Percentiles rank a stretch among this genome's conserved stretches.
Conservation (phyloP, 169 alveolate species). For the Plasmodium falciparum region DNA sequence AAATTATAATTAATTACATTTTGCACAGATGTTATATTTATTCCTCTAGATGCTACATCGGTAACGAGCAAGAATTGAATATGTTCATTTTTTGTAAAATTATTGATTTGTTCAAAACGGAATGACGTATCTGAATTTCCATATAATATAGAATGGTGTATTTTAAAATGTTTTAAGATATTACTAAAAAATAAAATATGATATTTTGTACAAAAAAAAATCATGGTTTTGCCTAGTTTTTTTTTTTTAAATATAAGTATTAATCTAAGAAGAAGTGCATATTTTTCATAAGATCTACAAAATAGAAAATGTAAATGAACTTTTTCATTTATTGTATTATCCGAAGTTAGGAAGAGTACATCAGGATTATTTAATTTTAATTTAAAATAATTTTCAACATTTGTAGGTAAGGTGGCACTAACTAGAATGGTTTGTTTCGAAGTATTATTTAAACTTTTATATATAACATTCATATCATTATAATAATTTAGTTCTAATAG, state of each 20-base stretch:
- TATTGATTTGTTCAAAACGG: constrained; percentile 87
- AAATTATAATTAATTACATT: constrained; percentile 98
- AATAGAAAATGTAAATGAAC: constrained; percentile 77
- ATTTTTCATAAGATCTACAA: constrained; percentile 89
- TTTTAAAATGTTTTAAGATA: constrained; percentile 82
- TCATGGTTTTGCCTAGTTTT: constrained; percentile 87
- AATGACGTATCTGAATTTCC: constrained; percentile 91
- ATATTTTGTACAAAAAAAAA: constrained; percentile 92
- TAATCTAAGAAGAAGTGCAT: constrained; percentile 89
- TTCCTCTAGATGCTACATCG: constrained; percentile 99
- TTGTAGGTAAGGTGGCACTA: constrained; percentile 96
- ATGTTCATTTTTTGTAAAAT: constrained; percentile 85
- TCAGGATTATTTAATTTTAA: constrained; percentile 94
- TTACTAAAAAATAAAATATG: constrained; percentile 90
- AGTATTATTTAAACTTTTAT: constrained; percentile 84
- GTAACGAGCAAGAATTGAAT: constrained; percentile 95
- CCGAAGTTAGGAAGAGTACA: constrained; percentile 89
- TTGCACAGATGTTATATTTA: constrained; percentile 98
- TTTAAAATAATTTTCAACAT: constrained; percentile 92
- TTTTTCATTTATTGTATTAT: constrained; percentile 88
- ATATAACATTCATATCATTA: constrained; percentile 89
- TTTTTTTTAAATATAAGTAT: constrained; percentile 73
- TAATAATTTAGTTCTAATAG: constrained; percentile 95
- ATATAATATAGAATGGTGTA: constrained; percentile 82
- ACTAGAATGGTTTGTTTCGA: constrained; percentile 91